These are phyloP conservation scores for Tolypocladium guangdongense DNA, from an alignment of 2,329 filamentous ascomycete species.

Conservation along the genomic window DNA sequence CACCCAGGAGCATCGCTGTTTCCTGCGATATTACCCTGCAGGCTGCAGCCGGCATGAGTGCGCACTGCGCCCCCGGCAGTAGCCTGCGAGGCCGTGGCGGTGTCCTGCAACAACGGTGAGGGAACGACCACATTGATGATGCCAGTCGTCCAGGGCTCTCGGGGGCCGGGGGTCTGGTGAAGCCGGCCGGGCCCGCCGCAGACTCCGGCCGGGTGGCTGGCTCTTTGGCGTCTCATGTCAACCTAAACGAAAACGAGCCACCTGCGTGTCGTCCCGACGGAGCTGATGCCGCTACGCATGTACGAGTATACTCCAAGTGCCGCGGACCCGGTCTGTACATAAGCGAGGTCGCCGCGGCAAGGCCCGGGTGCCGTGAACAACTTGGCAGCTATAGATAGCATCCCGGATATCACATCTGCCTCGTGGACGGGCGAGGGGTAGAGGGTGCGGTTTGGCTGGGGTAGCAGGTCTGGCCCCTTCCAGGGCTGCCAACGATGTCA, in stretches of 20 bases:
- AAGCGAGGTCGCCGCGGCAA: neutral
- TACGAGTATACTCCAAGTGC: too few species aligned
- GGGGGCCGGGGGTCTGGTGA: neutral
- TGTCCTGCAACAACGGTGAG: neutral
- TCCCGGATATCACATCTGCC: too few species aligned
- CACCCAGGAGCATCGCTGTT: neutral
- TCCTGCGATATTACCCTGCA: neutral
- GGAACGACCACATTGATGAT: neutral
- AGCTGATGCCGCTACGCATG: neutral
- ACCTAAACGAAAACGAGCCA: neutral
- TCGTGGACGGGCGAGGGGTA: neutral
- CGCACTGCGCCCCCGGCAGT: neutral
- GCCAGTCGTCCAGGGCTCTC: neutral
- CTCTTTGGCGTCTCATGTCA: neutral
- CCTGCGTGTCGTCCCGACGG: neutral
- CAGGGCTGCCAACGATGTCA: neutral
- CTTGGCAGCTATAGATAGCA: neutral
- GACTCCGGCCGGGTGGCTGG: neutral
- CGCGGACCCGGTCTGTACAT: neutral
- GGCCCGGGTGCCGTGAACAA: neutral
- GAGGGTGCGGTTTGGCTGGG: neutral
- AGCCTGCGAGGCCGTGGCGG: neutral
- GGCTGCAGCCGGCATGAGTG: neutral
- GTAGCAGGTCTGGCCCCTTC: neutral
- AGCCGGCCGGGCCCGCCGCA: neutral